Percentiles rank a stretch among this genome's conserved stretches.
Evolutionary conservation across 768 basidiomycete species (phyloP).

Genomic region (Kondoa malvinella): DNA sequence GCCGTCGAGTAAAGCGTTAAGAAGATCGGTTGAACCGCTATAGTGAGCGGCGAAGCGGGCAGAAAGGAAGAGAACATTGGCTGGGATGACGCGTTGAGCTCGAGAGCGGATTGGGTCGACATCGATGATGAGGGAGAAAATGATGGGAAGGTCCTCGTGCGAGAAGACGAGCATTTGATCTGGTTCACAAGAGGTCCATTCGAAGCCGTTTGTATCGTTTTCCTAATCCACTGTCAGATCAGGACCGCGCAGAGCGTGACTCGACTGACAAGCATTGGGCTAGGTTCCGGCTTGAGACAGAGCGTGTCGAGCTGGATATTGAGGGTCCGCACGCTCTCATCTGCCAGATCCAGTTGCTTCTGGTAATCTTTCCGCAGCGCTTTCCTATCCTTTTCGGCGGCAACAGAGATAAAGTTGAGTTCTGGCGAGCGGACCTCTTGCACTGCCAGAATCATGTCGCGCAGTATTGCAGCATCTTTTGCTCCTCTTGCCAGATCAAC

Average conservation of each 20-base stretch:
- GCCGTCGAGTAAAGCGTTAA: conserved; percentile 79
- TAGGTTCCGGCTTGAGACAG: conserved; percentile 31
- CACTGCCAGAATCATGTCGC: conserved; percentile 68
- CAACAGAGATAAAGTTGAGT: background rate
- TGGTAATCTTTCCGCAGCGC: conserved; percentile 37
- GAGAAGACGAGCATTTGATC: conserved; percentile 88
- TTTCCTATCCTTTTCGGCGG: conserved; percentile 9
- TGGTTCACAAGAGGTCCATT: conserved; percentile 45
- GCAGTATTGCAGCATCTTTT: conserved; percentile 68
- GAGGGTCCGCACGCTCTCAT: conserved; percentile 25
- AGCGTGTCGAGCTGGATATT: conserved; percentile 45
- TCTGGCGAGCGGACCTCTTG: conserved; percentile 45
- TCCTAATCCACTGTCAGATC: conserved; percentile 35
- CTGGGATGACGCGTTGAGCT: conserved; percentile 48
- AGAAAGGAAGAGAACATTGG: conserved; percentile 75
- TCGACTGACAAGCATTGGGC: background rate
- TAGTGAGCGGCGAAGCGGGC: conserved; percentile 79
- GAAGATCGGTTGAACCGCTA: conserved; percentile 67
- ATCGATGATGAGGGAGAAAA: conserved; percentile 67
- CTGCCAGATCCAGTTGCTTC: conserved; percentile 38
- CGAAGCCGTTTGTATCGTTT: conserved; percentile 24
- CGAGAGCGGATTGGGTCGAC: conserved; percentile 52
- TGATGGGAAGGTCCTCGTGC: conserved; percentile 53
- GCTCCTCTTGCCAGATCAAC: conserved; percentile 72
- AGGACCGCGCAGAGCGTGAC: background rate